Evolutionary conservation across 2,329 filamentous ascomycete genomes (phyloP).

Genomic region (Cryphonectria radicalis): DNA sequence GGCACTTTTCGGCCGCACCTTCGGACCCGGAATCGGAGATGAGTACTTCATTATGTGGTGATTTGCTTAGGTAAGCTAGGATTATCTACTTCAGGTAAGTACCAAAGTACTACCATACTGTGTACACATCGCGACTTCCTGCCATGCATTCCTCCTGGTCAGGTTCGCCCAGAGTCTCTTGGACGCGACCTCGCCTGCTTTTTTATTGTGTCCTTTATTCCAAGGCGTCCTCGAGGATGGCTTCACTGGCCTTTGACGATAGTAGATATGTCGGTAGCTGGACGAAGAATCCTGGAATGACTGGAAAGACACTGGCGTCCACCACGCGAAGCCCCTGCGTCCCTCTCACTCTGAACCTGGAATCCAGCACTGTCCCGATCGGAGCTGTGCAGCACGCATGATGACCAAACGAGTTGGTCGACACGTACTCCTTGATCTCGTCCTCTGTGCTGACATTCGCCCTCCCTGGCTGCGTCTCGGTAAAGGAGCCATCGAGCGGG

Average conservation of each 20-base stretch:
- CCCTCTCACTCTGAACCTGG: constrained; percentile 56
- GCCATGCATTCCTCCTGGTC: too few species aligned
- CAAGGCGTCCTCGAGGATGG: constrained; percentile 22
- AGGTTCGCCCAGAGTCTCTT: not conserved
- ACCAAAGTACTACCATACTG: not conserved
- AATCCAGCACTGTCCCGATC: constrained; percentile 54
- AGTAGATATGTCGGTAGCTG: constrained; percentile 55
- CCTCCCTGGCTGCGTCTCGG: constrained; percentile 33
- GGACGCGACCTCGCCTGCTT: not conserved
- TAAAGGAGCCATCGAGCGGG: constrained; percentile 22
- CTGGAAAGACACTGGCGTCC: constrained; percentile 58
- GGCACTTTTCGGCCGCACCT: not conserved
- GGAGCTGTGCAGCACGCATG: constrained; percentile 30
- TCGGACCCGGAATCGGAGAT: not conserved
- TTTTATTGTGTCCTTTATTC: not conserved
- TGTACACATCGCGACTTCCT: not conserved
- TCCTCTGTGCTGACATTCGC: constrained; percentile 25
- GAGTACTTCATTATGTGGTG: too few species aligned
- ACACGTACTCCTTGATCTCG: constrained; percentile 31
- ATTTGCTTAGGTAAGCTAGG: not conserved
- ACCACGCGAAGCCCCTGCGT: constrained; percentile 58
- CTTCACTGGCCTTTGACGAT: constrained; percentile 26
- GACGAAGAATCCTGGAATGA: constrained; percentile 49
- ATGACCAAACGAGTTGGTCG: constrained; percentile 30
- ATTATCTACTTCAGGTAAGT: not conserved